Evolutionary conservation across 2,329 filamentous ascomycete species (phyloP), one percentile per base, ranked within the genome.

Genomic region (Neofusicoccum sp.): DNA sequence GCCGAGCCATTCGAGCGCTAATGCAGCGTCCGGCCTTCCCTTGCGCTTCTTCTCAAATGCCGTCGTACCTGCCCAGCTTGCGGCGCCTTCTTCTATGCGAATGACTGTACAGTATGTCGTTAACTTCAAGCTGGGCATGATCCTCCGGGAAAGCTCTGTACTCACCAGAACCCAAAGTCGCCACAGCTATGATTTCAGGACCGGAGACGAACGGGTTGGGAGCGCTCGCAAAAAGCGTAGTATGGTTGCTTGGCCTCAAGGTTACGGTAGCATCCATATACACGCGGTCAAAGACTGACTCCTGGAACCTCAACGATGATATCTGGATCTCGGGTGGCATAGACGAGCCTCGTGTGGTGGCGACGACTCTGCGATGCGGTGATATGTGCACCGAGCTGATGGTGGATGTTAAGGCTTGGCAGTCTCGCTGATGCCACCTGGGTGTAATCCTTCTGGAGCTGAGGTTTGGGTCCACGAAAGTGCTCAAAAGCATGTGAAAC

Each of bases 351-450:
- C 47, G 48, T 12, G 58, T 61, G 3, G 58, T 61, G 12, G 44
- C 41, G 16, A 61, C 33, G 7, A 54, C 47, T n/a, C 26, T 34
- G 6, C 58, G 58, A 16, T 54, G 47, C 8, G 38, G 58, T 3
- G 47, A 44, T 12, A 61, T 44, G 14, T 53, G 47, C 20, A 61
- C 58, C 11, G 58, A 61, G 12, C 47, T 54, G 24, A 61, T 30
- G 11, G 47, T 49, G 30, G 58, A 61, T 8, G 5, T 40, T 11
- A 49, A 4, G n/a, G 45, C 34, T 28, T 49, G 33, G 6, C 40
- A 41, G 12, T 41, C 47, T 40, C 57, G 33, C 30, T 34, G 44
- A 8, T 60, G 57, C 57, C 57, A 60, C 26, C 24, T 41, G 5
- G 57, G 57, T 6, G 34, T 36, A 11, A 56, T 40, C 38, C 57